Percentiles rank a stretch among this genome's conserved stretches.
These are phyloP conservation scores for Choiromyces venosus DNA, from an alignment of 495 filamentous ascomycete genomes.

Conservation along the genomic window DNA sequence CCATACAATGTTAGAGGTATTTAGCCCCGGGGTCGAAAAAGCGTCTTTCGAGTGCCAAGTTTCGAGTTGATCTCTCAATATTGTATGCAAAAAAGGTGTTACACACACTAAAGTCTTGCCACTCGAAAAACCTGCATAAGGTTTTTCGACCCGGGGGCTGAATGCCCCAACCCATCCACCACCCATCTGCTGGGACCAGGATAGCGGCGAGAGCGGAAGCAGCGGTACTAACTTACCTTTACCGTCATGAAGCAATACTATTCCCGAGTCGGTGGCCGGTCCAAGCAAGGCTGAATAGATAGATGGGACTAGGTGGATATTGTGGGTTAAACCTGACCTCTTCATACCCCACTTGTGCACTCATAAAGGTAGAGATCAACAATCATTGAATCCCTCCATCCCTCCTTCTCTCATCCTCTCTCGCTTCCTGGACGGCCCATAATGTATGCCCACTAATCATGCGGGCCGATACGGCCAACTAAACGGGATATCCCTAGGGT, in stretches of 20 bases:
- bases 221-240: neutral
- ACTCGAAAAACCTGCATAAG: too few relatives aligned
- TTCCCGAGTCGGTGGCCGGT: neutral
- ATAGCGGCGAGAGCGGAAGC: neutral
- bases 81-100: too few relatives aligned
- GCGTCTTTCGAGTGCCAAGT: too few relatives aligned
- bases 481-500: neutral
- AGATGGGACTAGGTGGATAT: neutral
- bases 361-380: neutral
- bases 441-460: neutral
- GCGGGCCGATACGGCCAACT: too few relatives aligned
- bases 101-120: too few relatives aligned
- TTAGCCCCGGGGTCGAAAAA: too few relatives aligned
- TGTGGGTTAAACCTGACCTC: neutral
- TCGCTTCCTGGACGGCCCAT: neutral
- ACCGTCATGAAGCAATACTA: neutral
- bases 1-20: too few relatives aligned
- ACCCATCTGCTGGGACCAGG: neutral
- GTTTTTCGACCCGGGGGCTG: too few relatives aligned
- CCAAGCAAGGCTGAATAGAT: neutral
- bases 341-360: neutral
- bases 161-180: neutral
- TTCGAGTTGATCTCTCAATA: too few relatives aligned
- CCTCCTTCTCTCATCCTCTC: neutral
- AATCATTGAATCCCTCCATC: neutral